Evolutionary conservation across 768 basidiomycete species (phyloP), one percentile per base, ranked within the genome.

Genomic region (Dictyophora rubrovolvata): DNA sequence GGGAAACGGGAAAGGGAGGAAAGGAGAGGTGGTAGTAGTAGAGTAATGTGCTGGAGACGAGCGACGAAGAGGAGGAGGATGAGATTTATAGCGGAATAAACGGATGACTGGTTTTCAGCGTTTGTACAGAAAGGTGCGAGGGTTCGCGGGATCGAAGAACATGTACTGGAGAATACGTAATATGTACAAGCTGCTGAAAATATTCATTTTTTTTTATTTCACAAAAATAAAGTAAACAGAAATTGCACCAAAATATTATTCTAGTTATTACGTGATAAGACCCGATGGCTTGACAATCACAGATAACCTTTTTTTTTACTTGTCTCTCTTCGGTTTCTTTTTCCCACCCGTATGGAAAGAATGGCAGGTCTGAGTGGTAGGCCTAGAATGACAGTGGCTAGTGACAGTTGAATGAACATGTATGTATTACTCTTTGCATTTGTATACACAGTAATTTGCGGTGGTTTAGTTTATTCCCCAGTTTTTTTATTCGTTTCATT

Each of bases 11-110:
- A 28, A 28, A 28, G 28, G 28, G 28, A 28, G 28, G 28, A 28
- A 28, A 20, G 48, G 54, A 56, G 59, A 62, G 42, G 2, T 5
- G 58, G 23, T 61, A 67, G 63, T 64, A 62, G 54, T 62, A 36
- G 23, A 35, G 56, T 37, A 56, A n/a, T 20, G 56, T 48, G 22
- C 64, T 65, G 28, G 58, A 36, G 22, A n/a, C 16, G 35, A n/a
- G n/a, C n/a, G n/a, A n/a, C n/a, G n/a, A n/a, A n/a, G n/a, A 23
- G 52, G 23, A 53, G 65, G 57, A 61, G 62, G 46, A 18, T 23
- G 48, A 51, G 50, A 51, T 51, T 59, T 59, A 59, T 59, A 59
- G 22, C 57, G 49, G 49, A 48, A 34, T 48, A 48, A 48, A 46
- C 34, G 57, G 49, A 36, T 20, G 57, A 51, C 50, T 51, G 57